Base-by-base conservation (phyloP, 176 grass and related monocot genomes). In the Oryza meridionalis region DNA sequence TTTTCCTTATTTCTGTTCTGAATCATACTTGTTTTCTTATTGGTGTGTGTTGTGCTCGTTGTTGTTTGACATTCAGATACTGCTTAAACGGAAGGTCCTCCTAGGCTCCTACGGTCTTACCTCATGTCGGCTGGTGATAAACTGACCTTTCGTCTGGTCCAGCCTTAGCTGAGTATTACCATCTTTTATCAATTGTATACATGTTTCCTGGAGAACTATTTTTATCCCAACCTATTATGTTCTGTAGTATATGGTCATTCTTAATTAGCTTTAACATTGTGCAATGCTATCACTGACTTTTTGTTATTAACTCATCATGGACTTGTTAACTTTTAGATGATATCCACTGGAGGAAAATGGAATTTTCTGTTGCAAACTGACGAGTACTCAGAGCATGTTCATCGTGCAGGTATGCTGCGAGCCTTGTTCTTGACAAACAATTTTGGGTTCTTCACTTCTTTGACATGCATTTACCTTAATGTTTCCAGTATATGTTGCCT, bases 311-410 rank as follows among this genome's bases (percentile, higher is more conserved):
- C 14, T 21, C 44, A 13, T 67, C 21, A 9, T 65, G 4, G 44
- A 70, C 42, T 67, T 84, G 12, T 31, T 43, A 73, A 82, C 35
- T 25, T 25, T 38, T 44, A 66, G 14, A 75, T 74, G 46, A 76
- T 33, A 31, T 71, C 53, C 40, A 53, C 9, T 51, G 17, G 58
- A 51, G 33, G 7, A 65, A 64, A 43, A 43, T 43, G 7, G 7
- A 10, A 43, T 43, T 10, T 43, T 9, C 40, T 86, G 33, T 72
- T 53, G 58, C 25, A 72, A 67, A 26, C 21, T 67, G 67, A 13
- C 67, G 40, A 81, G 50, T 71, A 10, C 11, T 64, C 71, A 42
- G 22, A 29, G 19, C 63, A 9, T 83, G 24, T 59, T 82, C 13
- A 40, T 83, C 27, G 16, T 22, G n/a, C 11, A 40, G 65, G 63